phyloP scores from a whole-genome alignment of 73 alveolate species.

The Paramecium caudatum region DNA sequence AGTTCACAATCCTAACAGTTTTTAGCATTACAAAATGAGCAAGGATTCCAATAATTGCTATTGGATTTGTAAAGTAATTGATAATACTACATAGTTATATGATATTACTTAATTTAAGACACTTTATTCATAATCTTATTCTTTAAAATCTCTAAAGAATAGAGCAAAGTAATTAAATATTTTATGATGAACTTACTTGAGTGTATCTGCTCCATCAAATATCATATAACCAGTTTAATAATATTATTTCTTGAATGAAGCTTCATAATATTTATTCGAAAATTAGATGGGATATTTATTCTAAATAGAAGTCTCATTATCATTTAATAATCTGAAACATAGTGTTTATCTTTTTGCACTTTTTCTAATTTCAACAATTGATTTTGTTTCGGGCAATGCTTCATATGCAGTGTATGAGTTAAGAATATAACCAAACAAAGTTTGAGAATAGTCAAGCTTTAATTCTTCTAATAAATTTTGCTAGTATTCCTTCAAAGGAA shows the following conservation, averaged over 20 bases:
- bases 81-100: conserved; percentile 5
- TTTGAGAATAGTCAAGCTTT: not conserved
- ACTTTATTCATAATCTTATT: not conserved
- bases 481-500: not conserved
- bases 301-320: not conserved
- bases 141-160: not conserved
- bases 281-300: not conserved
- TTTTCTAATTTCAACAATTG: not conserved
- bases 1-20: conserved; percentile 41
- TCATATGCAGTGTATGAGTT: not conserved
- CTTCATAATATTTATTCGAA: not conserved
- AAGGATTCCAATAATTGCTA: conserved; percentile 47
- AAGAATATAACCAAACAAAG: not conserved
- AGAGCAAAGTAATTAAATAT: not conserved
- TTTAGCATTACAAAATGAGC: not conserved
- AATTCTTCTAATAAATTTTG: not conserved
- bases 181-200: not conserved
- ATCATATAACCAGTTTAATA: not conserved
- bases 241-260: not conserved
- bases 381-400: not conserved
- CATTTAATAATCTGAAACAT: not conserved
- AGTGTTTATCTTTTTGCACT: not conserved
- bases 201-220: not conserved
- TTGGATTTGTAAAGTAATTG: not conserved
- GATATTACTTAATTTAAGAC: conserved; percentile 1